These are phyloP conservation scores for Leccinum rimulosum DNA, from an alignment of 768 basidiomycete genomes.

Conservation along the genomic window DNA sequence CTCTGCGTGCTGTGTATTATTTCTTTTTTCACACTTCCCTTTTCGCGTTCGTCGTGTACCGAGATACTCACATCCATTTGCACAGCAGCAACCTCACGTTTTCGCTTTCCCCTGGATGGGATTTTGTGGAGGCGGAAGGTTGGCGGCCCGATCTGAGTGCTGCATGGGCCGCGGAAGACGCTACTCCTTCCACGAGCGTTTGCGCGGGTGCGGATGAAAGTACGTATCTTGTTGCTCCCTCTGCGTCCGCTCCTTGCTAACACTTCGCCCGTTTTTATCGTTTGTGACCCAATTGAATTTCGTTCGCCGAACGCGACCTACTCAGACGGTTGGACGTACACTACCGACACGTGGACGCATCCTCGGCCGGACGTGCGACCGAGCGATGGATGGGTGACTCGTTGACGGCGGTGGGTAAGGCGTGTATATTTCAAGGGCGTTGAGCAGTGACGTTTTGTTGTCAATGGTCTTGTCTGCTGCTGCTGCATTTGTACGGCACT, in stretches of 20 bases:
- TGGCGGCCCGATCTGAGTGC: slow-evolving; percentile 69
- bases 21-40: too few relatives aligned
- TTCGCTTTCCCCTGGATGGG: slow-evolving; percentile 68
- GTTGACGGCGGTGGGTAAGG: slow-evolving; percentile 67
- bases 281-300: background rate
- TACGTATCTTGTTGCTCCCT: background rate
- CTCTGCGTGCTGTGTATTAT: too few relatives aligned
- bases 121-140: slow-evolving; percentile 71
- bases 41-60: too few relatives aligned
- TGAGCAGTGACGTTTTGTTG: too few relatives aligned
- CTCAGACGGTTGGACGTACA: slow-evolving; percentile 72
- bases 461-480: too few relatives aligned
- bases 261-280: background rate
- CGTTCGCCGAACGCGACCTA: background rate
- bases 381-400: slow-evolving; percentile 51
- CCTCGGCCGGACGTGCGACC: slow-evolving; percentile 39
- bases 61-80: background rate
- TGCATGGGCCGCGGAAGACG: slow-evolving; percentile 44
- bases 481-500: too few relatives aligned
- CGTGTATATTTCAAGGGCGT: slow-evolving; percentile 45
- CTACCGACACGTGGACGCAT: slow-evolving; percentile 72
- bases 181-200: background rate
- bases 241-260: background rate
- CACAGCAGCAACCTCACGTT: slow-evolving; percentile 78
- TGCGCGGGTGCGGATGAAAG: slow-evolving; percentile 28